phyloP scores from a whole-genome alignment of 352 stramenopile species.

The Globisporangium carolinianum region DNA sequence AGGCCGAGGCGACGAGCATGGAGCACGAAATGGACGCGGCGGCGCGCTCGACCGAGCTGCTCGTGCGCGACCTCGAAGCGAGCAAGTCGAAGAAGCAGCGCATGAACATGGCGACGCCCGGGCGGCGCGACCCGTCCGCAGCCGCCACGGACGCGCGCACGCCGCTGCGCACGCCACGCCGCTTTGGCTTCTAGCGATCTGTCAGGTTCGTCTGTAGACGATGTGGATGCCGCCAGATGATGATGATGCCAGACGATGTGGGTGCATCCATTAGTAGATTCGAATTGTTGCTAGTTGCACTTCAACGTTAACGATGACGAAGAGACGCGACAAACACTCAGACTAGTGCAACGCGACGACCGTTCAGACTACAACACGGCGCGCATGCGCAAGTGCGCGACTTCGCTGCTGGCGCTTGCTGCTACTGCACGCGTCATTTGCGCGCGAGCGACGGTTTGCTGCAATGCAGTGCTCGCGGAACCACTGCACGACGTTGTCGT shows the following conservation, averaged over 20 bases:
- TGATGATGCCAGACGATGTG: too few relatives aligned
- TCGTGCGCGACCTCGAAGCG: slow-evolving; percentile 14
- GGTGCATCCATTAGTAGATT: too few relatives aligned
- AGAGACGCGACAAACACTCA: too few relatives aligned
- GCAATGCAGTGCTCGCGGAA: slow-evolving; percentile 31
- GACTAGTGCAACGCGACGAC: too few relatives aligned
- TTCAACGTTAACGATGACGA: too few relatives aligned
- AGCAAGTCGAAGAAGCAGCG: slow-evolving; percentile 49
- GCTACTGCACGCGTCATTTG: too few relatives aligned
- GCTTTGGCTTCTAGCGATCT: slow-evolving; percentile 36
- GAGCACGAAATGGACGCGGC: slow-evolving; percentile 72
- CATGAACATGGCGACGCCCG: slow-evolving; percentile 55
- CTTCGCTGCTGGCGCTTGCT: too few relatives aligned
- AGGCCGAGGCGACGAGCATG: slow-evolving; percentile 65
- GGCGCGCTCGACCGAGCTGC: slow-evolving; percentile 12
- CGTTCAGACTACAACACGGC: too few relatives aligned
- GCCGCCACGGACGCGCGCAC: slow-evolving; percentile 27
- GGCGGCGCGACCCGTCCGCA: slow-evolving; percentile 18
- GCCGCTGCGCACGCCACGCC: slow-evolving; percentile 47
- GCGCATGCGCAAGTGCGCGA: too few relatives aligned
- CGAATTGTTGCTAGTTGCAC: too few relatives aligned
- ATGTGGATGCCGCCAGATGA: too few relatives aligned
- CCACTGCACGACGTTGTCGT: slow-evolving; percentile 57
- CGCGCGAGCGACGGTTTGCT: not conserved
- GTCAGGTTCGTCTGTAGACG: too few relatives aligned